phyloP scores from a whole-genome alignment of 1,139 yeast species.

The Taphrina confusa region DNA sequence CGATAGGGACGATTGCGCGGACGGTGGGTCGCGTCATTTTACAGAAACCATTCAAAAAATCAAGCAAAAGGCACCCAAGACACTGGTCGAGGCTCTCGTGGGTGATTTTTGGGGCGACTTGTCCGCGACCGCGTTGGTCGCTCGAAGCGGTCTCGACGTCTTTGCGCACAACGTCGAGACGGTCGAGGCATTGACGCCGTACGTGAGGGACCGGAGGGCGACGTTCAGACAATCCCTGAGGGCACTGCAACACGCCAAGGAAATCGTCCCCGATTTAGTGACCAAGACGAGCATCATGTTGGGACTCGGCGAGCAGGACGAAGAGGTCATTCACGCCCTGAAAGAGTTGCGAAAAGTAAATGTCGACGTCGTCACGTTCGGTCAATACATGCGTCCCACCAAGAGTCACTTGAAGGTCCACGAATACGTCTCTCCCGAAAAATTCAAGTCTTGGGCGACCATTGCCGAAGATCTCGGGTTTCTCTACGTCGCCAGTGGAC shows the following conservation, averaged over 20 bases:
- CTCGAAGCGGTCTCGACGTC: constrained; percentile 86
- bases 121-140: constrained; percentile 75
- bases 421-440: constrained; percentile 91
- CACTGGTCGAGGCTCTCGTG: constrained; percentile 86
- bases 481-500: constrained; percentile 95
- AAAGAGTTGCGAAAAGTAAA: constrained; percentile 64
- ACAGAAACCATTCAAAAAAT: constrained; percentile 83
- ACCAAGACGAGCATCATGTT: constrained; percentile 96
- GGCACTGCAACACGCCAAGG: constrained; percentile 78
- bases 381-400: constrained; percentile 97
- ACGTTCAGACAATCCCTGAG: constrained; percentile 84
- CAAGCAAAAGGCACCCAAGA: constrained; percentile 85
- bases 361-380: constrained; percentile 96
- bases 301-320: constrained; percentile 95
- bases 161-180: constrained; percentile 97
- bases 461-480: constrained; percentile 88
- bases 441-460: constrained; percentile 90
- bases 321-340: constrained; percentile 74
- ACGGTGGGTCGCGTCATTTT: constrained; percentile 92
- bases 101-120: constrained; percentile 95
- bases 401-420: constrained; percentile 98
- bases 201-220: constrained; percentile 93
- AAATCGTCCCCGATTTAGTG: constrained; percentile 68
- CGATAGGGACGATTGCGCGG: constrained; percentile 90
- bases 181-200: constrained; percentile 92